These are phyloP conservation scores for Aspergillus sclerotialis DNA, from an alignment of 2,329 filamentous ascomycete genomes.

Conservation along the genomic window DNA sequence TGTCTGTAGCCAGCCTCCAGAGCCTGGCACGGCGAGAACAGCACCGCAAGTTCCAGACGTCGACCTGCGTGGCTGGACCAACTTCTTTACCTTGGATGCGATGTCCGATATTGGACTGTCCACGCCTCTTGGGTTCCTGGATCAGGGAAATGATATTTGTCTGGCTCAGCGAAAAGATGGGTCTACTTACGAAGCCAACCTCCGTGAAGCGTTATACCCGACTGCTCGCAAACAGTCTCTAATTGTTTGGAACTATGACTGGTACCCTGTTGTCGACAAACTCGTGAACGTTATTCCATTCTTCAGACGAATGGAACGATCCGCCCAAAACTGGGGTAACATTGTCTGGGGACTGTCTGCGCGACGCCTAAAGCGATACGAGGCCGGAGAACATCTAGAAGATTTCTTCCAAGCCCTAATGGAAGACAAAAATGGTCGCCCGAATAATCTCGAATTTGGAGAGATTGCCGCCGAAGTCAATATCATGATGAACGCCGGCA, in stretches of 20 bases:
- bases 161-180: constrained; percentile 42
- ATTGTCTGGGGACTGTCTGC: constrained; percentile 42
- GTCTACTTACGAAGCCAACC: constrained; percentile 38
- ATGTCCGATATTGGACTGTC: constrained; percentile 51
- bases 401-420: constrained; percentile 55
- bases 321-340: constrained; percentile 35
- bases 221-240: constrained; percentile 43
- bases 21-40: constrained; percentile 14
- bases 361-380: constrained; percentile 21
- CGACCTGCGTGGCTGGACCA: constrained; percentile 47
- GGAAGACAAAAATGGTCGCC: constrained; percentile 41
- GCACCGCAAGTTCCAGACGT: constrained; percentile 29
- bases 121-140: constrained; percentile 47
- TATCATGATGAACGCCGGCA: constrained; percentile 43
- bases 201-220: constrained; percentile 47
- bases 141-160: constrained; percentile 41
- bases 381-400: constrained; percentile 48
- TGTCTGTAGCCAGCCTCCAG: constrained; percentile 28
- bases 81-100: constrained; percentile 52
- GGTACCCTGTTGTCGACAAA: constrained; percentile 44
- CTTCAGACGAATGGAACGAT: constrained; percentile 34
- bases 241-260: constrained; percentile 46
- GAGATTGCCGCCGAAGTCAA: constrained; percentile 51
- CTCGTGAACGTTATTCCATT: constrained; percentile 42
- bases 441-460: constrained; percentile 48